Conservation (phyloP, 257 asterid species). For the Echium plantagineum region DNA sequence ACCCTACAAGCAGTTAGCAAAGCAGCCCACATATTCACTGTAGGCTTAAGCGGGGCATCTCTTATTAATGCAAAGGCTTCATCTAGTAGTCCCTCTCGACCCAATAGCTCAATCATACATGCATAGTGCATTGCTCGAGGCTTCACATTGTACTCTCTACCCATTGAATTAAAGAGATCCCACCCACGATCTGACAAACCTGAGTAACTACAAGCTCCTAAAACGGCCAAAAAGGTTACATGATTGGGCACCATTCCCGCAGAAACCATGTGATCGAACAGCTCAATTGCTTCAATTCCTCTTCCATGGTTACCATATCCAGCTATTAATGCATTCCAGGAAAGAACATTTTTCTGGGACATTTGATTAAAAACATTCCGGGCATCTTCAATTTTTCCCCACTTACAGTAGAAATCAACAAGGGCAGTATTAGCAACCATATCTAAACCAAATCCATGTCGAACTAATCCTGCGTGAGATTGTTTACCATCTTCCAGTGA, state of each 20-base stretch:
- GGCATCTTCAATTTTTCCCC: conserved; percentile 90
- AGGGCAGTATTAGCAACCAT: conserved; percentile 70
- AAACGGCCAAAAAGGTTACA: conserved; percentile 68
- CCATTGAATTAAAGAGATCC: conserved; percentile 69
- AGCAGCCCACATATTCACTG: conserved; percentile 85
- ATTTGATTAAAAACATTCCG: conserved; percentile 54
- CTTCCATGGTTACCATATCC: conserved; percentile 75
- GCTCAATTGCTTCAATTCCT: conserved; percentile 59
- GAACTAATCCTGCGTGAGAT: conserved; percentile 80
- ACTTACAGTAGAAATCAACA: conserved; percentile 77
- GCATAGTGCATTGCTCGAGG: conserved; percentile 84
- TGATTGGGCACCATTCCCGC: conserved; percentile 67
- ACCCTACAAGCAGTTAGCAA: conserved; percentile 82
- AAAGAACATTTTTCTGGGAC: conserved; percentile 55
- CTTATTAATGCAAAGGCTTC: conserved; percentile 66
- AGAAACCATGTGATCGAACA: conserved; percentile 55
- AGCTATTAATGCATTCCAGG: conserved; percentile 78
- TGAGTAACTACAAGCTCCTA: conserved; percentile 71
- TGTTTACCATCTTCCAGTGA: conserved; percentile 76
- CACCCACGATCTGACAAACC: conserved; percentile 63
- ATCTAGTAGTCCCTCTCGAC: conserved; percentile 67
- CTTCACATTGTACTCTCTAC: conserved; percentile 49
- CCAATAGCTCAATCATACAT: conserved; percentile 74
- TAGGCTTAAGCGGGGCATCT: conserved; percentile 57
- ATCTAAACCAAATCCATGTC: conserved; percentile 62